phyloP scores from a whole-genome alignment of 1,139 yeast genomes.

The Arxiozyma heterogenica region DNA sequence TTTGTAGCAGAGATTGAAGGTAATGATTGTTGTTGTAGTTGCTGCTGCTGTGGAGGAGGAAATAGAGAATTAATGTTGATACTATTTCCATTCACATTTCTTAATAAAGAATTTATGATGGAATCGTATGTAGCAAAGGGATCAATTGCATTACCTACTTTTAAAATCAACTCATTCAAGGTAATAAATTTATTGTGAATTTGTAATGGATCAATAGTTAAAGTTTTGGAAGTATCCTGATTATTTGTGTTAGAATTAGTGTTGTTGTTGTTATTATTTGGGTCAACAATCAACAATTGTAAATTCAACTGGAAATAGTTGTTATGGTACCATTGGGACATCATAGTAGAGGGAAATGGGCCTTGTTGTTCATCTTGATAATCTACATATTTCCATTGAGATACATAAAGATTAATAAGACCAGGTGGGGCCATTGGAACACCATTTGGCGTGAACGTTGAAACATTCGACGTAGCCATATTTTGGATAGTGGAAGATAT shows the following conservation, averaged over 20 bases:
- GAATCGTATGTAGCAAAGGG: conserved; percentile 25
- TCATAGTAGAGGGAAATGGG: conserved; percentile 25
- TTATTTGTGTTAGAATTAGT: conserved; percentile 9
- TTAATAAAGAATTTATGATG: conserved; percentile 1
- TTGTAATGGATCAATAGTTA: conserved; percentile 21
- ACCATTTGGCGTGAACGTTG: conserved; percentile 5
- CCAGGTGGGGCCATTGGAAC: conserved; percentile 4
- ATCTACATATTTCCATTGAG: conserved; percentile 31
- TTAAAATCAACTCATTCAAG: conserved; percentile 20
- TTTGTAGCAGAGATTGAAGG: background rate
- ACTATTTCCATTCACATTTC: background rate
- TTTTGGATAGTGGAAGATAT: background rate
- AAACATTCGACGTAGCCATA: background rate
- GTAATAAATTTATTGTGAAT: conserved; percentile 23
- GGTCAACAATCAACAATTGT: background rate
- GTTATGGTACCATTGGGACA: conserved; percentile 28
- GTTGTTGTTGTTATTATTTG: background rate
- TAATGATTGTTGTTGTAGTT: background rate
- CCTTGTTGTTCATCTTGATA: conserved; percentile 28
- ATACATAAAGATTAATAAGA: conserved; percentile 7
- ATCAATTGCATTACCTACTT: conserved; percentile 21
- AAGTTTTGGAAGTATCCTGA: background rate
- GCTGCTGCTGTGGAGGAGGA: background rate
- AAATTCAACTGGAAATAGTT: conserved; percentile 27
- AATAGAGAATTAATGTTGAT: background rate